Conservation (phyloP, 305 asterid species). For the Salvia sclarea region DNA sequence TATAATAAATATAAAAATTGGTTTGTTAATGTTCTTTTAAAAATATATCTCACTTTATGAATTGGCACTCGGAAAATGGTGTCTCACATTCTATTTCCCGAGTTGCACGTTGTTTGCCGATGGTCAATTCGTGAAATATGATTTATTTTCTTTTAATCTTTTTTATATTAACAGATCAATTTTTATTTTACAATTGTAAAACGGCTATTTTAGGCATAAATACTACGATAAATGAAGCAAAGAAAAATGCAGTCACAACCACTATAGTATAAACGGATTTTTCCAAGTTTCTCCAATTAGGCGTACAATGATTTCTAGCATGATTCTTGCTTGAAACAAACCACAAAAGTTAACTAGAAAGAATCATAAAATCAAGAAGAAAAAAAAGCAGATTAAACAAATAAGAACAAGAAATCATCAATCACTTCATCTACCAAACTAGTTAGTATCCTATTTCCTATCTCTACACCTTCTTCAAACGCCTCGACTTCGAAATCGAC, state of each 20-base stretch:
- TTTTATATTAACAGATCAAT: too few relatives aligned
- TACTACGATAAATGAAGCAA: neutral
- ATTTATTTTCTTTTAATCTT: too few relatives aligned
- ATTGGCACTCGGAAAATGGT: too few relatives aligned
- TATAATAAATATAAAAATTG: too few relatives aligned
- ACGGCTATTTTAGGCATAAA: too few relatives aligned
- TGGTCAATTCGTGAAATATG: too few relatives aligned
- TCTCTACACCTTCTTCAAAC: slow-evolving; percentile 80
- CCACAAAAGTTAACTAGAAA: slow-evolving; percentile 30
- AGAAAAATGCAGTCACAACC: neutral
- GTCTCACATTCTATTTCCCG: too few relatives aligned
- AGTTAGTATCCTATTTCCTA: slow-evolving; percentile 67
- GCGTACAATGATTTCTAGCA: slow-evolving; percentile 19
- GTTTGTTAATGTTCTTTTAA: too few relatives aligned
- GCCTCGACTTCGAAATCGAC: slow-evolving; percentile 67
- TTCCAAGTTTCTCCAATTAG: slow-evolving; percentile 13
- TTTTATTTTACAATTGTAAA: too few relatives aligned
- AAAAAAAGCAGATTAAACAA: slow-evolving; percentile 17
- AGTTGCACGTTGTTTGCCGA: too few relatives aligned
- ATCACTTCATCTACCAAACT: slow-evolving; percentile 71
- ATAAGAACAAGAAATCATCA: slow-evolving; percentile 51
- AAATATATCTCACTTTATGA: too few relatives aligned
- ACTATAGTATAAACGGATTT: slow-evolving; percentile 10
- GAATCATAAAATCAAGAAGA: slow-evolving; percentile 17
- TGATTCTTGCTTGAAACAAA: slow-evolving; percentile 11